Evolutionary conservation across 306 rosid species (phyloP), one percentile per base, ranked within the genome.

Genomic region (Begonia masoniana): DNA sequence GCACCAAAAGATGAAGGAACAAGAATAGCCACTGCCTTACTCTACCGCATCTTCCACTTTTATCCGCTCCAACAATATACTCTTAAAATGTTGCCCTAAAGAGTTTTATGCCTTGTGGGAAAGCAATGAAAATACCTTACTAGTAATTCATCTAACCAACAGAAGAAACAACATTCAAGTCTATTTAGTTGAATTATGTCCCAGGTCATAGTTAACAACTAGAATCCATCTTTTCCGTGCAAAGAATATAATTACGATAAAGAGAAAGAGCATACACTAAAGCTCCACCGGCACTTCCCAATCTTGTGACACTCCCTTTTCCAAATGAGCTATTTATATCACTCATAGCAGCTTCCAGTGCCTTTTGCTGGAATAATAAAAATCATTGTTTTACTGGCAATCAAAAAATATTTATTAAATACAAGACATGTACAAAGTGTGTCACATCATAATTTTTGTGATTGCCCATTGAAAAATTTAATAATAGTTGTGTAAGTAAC

Each of bases 281-380:
- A 58, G 96, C 99, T 63, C 96, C 99, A 54, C 96, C 99, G 42
- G 96, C 94, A 71, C 99, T 91, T 63, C 99, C 96, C 62, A 91
- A 62, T 75, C 99, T 72, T 16, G 99, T 91, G 57, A 91, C 99
- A 66, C 96, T 91, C 43, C 99, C 96, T 72, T 91, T 91, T 47
- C 99, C 99, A 63, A 86, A 91, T 51, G 96, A 83, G 70, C 24
- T 74, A 62, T 91, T 91, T 60, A 91, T 91, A 64, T 91, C 99
- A 61, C 81, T 91, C 92, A 91, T 91, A 0, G 94, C 96, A 54
- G 96, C 85, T 74, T 91, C 99, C 75, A 91, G 60, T 53, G 99
- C 99, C 71, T 81, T 91, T 81, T 91, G 87, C 96, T 88, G 72
- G 39, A 74, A 69, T n/a, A 48, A n/a, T 70, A 62, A 58, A 17